Base-by-base conservation (phyloP, 2,329 filamentous ascomycete species). In the Penicillium sp. region DNA sequence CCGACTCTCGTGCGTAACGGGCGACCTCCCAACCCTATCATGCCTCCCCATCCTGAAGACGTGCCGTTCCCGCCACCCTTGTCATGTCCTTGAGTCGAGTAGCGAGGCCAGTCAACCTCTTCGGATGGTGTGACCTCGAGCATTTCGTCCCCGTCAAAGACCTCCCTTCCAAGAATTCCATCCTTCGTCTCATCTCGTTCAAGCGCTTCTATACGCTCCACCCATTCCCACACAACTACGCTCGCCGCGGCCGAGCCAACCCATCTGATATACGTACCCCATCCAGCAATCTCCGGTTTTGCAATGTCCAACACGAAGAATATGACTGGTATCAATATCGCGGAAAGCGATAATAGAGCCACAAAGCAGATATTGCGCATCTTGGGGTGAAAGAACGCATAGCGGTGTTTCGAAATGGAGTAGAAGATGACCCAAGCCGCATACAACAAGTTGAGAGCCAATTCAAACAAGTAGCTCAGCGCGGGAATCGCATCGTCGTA, bases 191-290 rank as follows among this genome's bases (percentile, higher is more conserved):
- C 93, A 76, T 97, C 93, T 68, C 93, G 87, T 80, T 97, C 93
- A 64, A 97, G 78, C 0, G 93, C 92, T 76, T 97, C 93, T 53
- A 97, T 97, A 28, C 93, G 86, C 77, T 97, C 93, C 3, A 97
- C 93, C 93, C 93, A 97, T 77, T 97, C 93, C 93, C 93, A 97
- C 2, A 97, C 93, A 24, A 97, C 91, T n/a, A 97, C 93, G 78
- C 92, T 96, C 30, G 93, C 93, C 1, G 93, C 93, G 0, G 93
- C 93, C 1, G 93, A 93, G 53, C 93, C 93, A n/a, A 97, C 93
- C 93, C 93, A 97, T 71, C 93, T 85, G 50, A 97, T 93, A 73
- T 97, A 97, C 73, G 96, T 93, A 73, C 93, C 93, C 93, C 93
- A 97, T 9, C 91, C 92, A 42, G 91, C 91, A 64, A 97, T 89